Evolutionary conservation across 805 yeast species (phyloP).

Genomic region (Suhomyces prunicola): DNA sequence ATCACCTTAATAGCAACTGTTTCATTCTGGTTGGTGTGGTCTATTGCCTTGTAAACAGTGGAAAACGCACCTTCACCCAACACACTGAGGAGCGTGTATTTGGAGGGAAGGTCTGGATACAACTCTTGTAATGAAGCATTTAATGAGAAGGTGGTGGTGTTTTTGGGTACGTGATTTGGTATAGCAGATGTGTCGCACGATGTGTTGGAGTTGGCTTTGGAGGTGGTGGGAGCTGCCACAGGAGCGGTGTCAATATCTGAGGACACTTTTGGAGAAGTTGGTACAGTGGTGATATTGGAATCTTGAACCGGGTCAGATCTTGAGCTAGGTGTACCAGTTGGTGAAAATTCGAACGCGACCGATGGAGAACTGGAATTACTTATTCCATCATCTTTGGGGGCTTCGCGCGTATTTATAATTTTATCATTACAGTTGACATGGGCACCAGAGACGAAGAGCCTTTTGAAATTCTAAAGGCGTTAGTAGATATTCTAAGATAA

Average conservation of each 20-base stretch:
- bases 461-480: slow-evolving; percentile 11
- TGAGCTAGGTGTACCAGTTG: not conserved
- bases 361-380: not conserved
- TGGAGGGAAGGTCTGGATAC: slow-evolving; percentile 24
- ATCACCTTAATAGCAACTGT: slow-evolving; percentile 75
- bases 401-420: not conserved
- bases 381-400: not conserved
- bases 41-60: slow-evolving; percentile 70
- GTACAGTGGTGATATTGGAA: not conserved
- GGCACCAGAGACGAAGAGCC: slow-evolving; percentile 8
- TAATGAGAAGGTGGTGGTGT: slow-evolving; percentile 7
- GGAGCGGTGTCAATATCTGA: not conserved
- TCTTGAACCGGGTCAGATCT: not conserved
- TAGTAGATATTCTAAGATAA: not conserved
- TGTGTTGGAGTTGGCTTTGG: not conserved
- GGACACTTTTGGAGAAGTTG: not conserved
- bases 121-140: slow-evolving; percentile 8
- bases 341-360: not conserved
- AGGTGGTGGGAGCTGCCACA: not conserved
- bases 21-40: slow-evolving; percentile 36
- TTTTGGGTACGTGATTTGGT: not conserved
- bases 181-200: not conserved
- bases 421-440: not conserved
- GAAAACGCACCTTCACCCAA: slow-evolving; percentile 92
- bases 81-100: slow-evolving; percentile 28